These are phyloP conservation scores for Crithidia fasciculata DNA, from an alignment of 208 protist genomes.

Conservation along the genomic window DNA sequence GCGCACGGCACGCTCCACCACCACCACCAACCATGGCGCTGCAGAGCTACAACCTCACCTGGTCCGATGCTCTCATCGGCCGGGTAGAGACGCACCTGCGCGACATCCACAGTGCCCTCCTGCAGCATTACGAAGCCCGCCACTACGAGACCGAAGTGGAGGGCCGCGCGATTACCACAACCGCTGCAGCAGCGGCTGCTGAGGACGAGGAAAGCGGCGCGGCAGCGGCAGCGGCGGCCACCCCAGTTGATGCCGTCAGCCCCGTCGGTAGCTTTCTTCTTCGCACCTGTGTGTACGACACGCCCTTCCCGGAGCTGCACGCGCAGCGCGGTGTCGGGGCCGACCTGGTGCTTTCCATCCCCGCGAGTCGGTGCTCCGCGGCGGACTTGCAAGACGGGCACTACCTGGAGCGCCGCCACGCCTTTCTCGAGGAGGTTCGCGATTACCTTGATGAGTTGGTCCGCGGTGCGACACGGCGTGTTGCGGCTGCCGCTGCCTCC, in stretches of 20 bases:
- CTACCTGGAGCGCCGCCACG: conserved; percentile 73
- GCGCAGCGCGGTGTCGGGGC: conserved; percentile 62
- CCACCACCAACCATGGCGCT: conserved; percentile 48
- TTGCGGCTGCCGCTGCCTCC: conserved; percentile 3
- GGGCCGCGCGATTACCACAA: not conserved
- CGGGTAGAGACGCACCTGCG: conserved; percentile 73
- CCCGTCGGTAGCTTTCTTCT: conserved; percentile 81
- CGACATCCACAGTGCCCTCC: conserved; percentile 68
- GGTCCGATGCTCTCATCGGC: conserved; percentile 75
- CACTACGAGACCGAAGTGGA: conserved; percentile 51
- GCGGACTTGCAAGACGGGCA: conserved; percentile 71
- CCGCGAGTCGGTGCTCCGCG: conserved; percentile 53
- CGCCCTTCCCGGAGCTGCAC: conserved; percentile 66
- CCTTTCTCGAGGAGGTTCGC: conserved; percentile 69
- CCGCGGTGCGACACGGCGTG: conserved; percentile 13
- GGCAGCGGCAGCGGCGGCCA: conserved; percentile 5
- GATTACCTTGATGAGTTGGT: conserved; percentile 45
- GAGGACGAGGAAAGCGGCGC: conserved; percentile 3
- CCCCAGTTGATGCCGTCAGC: conserved; percentile 45
- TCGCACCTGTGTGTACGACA: conserved; percentile 73
- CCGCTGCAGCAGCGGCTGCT: not conserved
- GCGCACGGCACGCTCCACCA: too few species aligned
- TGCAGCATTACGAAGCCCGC: conserved; percentile 67
- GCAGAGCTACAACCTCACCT: conserved; percentile 74
- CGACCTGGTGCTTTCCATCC: conserved; percentile 76